These are phyloP conservation scores for Abortiporus biennis DNA, from an alignment of 1,284 basidiomycete species.

Conservation along the genomic window DNA sequence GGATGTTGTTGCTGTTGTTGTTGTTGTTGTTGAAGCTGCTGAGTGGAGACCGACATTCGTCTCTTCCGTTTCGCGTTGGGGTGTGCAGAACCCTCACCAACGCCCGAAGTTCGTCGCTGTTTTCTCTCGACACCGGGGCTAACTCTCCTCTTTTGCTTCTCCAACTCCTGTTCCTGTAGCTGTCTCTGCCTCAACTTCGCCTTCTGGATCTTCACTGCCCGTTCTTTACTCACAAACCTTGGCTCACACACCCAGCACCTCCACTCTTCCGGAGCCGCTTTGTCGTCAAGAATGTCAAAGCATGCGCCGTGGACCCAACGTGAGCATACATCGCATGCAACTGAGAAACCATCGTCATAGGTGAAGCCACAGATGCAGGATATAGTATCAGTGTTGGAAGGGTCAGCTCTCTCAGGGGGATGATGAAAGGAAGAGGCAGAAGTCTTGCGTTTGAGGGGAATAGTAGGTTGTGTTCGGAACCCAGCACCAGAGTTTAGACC, in stretches of 20 bases:
- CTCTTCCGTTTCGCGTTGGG: conserved; percentile 31
- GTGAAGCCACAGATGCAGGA: conserved; percentile 70
- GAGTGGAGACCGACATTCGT: conserved; percentile 30
- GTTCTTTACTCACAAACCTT: conserved; percentile 37
- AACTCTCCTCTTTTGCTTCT: conserved; percentile 18
- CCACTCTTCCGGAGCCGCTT: conserved; percentile 73
- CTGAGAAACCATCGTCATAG: conserved; percentile 88
- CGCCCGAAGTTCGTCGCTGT: conserved; percentile 25
- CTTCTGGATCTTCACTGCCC: conserved; percentile 40
- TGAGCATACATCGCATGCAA: conserved; percentile 86
- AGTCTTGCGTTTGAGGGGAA: conserved; percentile 36
- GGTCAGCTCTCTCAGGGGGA: neutral
- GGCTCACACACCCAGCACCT: conserved; percentile 58
- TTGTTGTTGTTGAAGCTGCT: conserved; percentile 11
- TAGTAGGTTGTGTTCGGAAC: conserved; percentile 23
- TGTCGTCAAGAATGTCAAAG: conserved; percentile 60
- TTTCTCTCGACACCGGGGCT: conserved; percentile 46
- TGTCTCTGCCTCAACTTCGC: conserved; percentile 22
- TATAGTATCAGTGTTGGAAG: conserved; percentile 34
- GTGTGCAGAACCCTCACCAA: conserved; percentile 17
- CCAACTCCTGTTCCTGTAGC: conserved; percentile 33
- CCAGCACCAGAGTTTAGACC: conserved; percentile 33
- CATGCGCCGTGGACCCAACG: conserved; percentile 92
- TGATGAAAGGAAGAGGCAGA: conserved; percentile 2
- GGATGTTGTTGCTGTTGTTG: conserved; percentile 3